A percentile compares a stretch with the other conserved stretches of the same genome.
These are phyloP conservation scores for Candida sakaeoensis DNA, from an alignment of 805 yeast genomes.

Conservation along the genomic window DNA sequence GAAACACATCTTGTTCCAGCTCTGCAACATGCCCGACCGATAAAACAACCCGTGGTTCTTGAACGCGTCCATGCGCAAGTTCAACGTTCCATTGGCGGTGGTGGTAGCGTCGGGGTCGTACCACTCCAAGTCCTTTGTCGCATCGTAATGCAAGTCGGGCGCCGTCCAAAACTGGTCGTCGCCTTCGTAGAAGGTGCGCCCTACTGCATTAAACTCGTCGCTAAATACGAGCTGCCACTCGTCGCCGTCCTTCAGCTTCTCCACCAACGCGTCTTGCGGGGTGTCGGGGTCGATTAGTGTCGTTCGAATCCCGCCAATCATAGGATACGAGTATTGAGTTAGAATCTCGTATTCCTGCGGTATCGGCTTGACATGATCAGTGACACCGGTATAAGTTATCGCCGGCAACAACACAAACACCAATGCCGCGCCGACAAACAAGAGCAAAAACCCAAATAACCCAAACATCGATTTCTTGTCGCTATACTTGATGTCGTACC, in stretches of 20 bases:
- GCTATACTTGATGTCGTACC: conserved; percentile 60
- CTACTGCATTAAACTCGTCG: conserved; percentile 42
- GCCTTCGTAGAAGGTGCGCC: conserved; percentile 41
- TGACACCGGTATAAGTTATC: conserved; percentile 74
- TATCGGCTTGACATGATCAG: conserved; percentile 17
- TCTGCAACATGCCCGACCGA: conserved; percentile 39
- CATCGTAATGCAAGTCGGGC: conserved; percentile 38
- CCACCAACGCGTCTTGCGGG: conserved; percentile 26
- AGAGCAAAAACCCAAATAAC: conserved; percentile 50
- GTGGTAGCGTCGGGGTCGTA: conserved; percentile 42
- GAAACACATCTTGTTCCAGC: conserved; percentile 39
- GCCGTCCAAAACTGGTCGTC: conserved; percentile 44
- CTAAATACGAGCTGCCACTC: conserved; percentile 36
- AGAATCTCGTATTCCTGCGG: conserved; percentile 42
- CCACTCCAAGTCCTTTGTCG: conserved; percentile 44
- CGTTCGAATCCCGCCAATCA: conserved; percentile 33
- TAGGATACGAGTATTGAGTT: conserved; percentile 40
- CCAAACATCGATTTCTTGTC: conserved; percentile 63
- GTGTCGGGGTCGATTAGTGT: conserved; percentile 40
- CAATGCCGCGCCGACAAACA: conserved; percentile 58
- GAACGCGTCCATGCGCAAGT: conserved; percentile 36
- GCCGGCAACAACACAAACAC: conserved; percentile 80
- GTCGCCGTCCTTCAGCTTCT: conserved; percentile 23
- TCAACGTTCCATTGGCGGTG: conserved; percentile 35
- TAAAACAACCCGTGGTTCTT: conserved; percentile 33